phyloP scores from a whole-genome alignment of 331 rosid species.

The Quercus tomentella region DNA sequence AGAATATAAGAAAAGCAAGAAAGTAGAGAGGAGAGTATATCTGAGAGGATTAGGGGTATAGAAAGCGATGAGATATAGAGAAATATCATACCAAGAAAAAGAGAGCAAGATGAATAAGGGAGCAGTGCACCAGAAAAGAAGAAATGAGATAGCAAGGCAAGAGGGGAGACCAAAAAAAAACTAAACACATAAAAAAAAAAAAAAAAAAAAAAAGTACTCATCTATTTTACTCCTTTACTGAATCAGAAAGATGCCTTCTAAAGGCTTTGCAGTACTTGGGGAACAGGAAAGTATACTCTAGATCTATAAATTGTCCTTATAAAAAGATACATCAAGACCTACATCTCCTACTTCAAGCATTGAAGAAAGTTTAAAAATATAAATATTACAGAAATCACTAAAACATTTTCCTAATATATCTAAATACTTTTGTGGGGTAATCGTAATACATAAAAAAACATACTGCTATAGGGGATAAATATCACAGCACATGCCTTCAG shows the following conservation, averaged over 20 bases:
- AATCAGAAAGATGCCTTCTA: neutral
- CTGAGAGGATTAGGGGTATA: neutral
- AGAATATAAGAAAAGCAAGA: neutral
- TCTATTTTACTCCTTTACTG: neutral
- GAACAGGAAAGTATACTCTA: neutral
- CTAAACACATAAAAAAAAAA: neutral
- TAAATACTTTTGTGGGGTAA: neutral
- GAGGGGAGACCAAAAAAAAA: neutral
- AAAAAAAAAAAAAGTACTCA: neutral
- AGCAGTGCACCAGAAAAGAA: neutral
- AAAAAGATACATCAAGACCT: neutral
- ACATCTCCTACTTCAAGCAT: neutral
- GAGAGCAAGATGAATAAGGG: neutral
- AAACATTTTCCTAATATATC: neutral
- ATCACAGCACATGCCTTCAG: slow-evolving; percentile 43
- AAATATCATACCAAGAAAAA: neutral
- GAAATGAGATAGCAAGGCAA: neutral
- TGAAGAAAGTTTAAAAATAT: neutral
- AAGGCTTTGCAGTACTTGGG: neutral
- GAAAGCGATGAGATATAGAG: neutral
- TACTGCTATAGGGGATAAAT: slow-evolving; percentile 11
- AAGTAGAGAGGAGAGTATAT: neutral
- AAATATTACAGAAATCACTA: neutral
- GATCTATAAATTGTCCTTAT: neutral
- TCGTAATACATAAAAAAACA: neutral